Evolutionary conservation across 306 rosid genomes (phyloP), one percentile per base, ranked within the genome.

Genomic region (Psophocarpus tetragonolobus): DNA sequence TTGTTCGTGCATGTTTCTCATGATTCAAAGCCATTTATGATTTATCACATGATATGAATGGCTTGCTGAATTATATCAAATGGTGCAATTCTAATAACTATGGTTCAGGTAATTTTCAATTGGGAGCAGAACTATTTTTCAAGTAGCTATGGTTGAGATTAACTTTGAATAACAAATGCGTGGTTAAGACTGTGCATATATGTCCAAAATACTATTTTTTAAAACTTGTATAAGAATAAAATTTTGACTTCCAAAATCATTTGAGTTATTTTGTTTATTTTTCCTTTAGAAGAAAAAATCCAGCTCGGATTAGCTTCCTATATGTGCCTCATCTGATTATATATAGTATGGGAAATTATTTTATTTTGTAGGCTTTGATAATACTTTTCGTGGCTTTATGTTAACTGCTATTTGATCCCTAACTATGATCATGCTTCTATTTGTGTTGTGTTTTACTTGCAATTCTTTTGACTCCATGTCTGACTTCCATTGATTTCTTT

Each of bases 401-500:
- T 38, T 10, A 14, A 73, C 56, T 56, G 38, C 38, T 47, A 38
- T 73, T 73, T 26, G 29, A 42, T 57, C 18, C 24, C 50, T 27
- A 21, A 47, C 74, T 51, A 36, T 30, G 4, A 36, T 65, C 36
- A 53, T 36, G 47, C 4, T 4, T 50, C 20, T 41, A 50, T 27
- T 77, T 50, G 29, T 41, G 35, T 27, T 77, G 39, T 77, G 75
- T 41, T 53, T 76, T 68, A 10, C 15, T 69, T 68, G 76, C 71
- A 42, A 54, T 69, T 44, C 57, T 3, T 68, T 27, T 8, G n/a
- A 65, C 12, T 21, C 58, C 41, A 15, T 32, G 71, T 58, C 26
- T n/a, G n/a, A n/a, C n/a, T n/a, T 45, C 50, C 61, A 29, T 77
- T 78, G 29, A 29, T 68, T 23, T 15, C 23, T 5, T 60, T 61